These are phyloP conservation scores for Patellaria atrata DNA, from an alignment of 495 filamentous ascomycete species.

Conservation along the genomic window DNA sequence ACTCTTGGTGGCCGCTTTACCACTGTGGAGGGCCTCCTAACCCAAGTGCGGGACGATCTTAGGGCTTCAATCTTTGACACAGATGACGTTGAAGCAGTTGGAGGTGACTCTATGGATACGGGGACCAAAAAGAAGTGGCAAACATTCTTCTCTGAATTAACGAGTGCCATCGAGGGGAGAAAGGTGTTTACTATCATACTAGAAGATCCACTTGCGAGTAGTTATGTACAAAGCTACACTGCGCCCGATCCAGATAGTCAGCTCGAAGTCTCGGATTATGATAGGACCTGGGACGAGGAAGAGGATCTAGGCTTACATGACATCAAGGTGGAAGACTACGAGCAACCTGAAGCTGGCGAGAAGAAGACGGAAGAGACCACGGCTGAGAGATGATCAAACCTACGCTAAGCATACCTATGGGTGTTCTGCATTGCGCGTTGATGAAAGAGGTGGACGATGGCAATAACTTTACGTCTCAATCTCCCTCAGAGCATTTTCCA, in stretches of 20 bases:
- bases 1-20: conserved; percentile 96
- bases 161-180: conserved; percentile 65
- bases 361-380: conserved; percentile 13
- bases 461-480: too few species aligned
- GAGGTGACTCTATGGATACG: conserved; percentile 56
- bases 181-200: conserved; percentile 75
- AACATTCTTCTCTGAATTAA: conserved; percentile 61
- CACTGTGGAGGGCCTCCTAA: conserved; percentile 88
- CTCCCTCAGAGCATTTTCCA: too few species aligned
- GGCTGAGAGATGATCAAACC: too few species aligned
- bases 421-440: too few species aligned
- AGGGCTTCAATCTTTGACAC: conserved; percentile 72
- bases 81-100: conserved; percentile 32
- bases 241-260: conserved; percentile 60
- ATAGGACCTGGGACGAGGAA: conserved; percentile 75
- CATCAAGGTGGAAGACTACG: conserved; percentile 87
- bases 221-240: conserved; percentile 82
- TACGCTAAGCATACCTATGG: too few species aligned
- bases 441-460: too few species aligned
- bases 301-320: conserved; percentile 80
- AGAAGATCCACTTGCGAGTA: conserved; percentile 75
- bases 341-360: conserved; percentile 37
- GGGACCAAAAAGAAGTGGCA: conserved; percentile 57
- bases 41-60: conserved; percentile 81
- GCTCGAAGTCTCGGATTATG: conserved; percentile 71